Percentiles rank a stretch among this genome's conserved stretches.
Conservation (phyloP, 2,329 filamentous ascomycete genomes). For the Neofusicoccum laricinum region DNA sequence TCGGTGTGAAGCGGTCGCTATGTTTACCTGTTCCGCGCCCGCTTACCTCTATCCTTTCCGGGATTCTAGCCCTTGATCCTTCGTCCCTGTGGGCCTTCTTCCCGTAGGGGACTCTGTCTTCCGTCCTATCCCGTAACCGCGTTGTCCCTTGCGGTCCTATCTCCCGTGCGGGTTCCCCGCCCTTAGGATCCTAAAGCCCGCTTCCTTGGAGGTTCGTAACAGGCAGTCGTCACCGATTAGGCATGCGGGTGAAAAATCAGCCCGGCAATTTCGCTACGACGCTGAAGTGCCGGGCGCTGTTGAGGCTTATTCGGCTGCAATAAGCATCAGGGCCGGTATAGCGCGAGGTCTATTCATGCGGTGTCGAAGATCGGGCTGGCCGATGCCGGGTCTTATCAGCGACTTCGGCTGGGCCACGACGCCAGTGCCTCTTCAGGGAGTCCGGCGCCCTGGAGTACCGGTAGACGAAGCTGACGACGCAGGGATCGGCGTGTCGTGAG, state of each 20-base stretch:
- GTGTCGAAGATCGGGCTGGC: neutral
- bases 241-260: neutral
- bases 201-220: too few species aligned
- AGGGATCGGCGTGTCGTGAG: neutral
- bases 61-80: too few species aligned
- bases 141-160: too few species aligned
- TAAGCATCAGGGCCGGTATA: neutral
- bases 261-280: neutral
- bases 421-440: neutral
- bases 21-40: too few species aligned
- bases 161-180: too few species aligned
- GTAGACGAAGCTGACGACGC: slow-evolving; percentile 13
- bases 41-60: too few species aligned
- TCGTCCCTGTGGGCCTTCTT: too few species aligned
- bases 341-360: slow-evolving; percentile 1
- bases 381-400: neutral
- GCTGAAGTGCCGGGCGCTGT: neutral
- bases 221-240: neutral
- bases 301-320: neutral
- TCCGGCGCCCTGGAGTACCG: neutral
- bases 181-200: too few species aligned
- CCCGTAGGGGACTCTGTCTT: too few species aligned
- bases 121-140: too few species aligned
- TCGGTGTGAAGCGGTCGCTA: too few species aligned
- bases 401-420: neutral